Evolutionary conservation across 345 rosid genomes (phyloP).

Genomic region (Populus davidiana): DNA sequence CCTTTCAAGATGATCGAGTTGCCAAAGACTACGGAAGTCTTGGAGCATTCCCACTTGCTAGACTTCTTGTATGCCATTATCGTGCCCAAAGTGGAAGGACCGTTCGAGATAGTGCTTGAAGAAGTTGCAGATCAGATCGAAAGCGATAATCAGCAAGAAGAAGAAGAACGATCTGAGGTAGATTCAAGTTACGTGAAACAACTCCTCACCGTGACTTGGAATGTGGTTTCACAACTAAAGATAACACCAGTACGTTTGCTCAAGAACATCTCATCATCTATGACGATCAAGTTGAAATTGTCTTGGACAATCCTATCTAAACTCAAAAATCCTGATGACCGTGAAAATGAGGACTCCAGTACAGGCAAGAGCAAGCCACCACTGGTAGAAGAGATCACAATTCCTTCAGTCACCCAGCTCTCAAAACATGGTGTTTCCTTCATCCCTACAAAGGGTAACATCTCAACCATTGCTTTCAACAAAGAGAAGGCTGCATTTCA

Average conservation of each 20-base stretch:
- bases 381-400: conserved; percentile 60
- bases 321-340: conserved; percentile 15
- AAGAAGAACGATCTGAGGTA: neutral
- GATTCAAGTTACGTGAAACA: conserved; percentile 21
- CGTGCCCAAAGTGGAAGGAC: conserved; percentile 37
- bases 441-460: conserved; percentile 36
- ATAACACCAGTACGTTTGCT: conserved; percentile 12
- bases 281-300: conserved; percentile 32
- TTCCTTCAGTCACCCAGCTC: conserved; percentile 65
- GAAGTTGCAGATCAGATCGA: conserved; percentile 23
- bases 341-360: conserved; percentile 7
- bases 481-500: conserved; percentile 29
- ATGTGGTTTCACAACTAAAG: conserved; percentile 23
- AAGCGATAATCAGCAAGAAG: conserved; percentile 4
- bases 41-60: conserved; percentile 42
- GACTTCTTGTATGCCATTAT: conserved; percentile 51
- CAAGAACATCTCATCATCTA: conserved; percentile 30
- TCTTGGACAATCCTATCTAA: conserved; percentile 52
- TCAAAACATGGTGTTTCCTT: conserved; percentile 45
- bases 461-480: conserved; percentile 45
- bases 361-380: conserved; percentile 38
- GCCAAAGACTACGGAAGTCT: conserved; percentile 17
- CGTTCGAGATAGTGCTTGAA: neutral
- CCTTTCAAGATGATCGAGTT: conserved; percentile 43
- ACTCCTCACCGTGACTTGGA: conserved; percentile 25